Conservation (phyloP, 2,329 filamentous ascomycete genomes). For the Ophiostoma montium region DNA sequence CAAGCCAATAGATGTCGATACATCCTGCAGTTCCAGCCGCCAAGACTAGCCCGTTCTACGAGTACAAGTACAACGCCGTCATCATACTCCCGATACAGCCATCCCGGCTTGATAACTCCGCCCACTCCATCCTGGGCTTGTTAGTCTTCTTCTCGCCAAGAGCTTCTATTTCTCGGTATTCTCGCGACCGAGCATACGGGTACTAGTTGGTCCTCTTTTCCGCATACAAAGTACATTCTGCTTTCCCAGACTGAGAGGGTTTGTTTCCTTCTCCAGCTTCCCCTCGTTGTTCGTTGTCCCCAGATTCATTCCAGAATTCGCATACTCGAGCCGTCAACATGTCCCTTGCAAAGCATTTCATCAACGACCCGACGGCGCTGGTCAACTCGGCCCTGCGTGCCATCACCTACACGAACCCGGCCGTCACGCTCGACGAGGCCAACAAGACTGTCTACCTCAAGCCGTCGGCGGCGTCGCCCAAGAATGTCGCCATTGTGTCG, state of each 20-base stretch:
- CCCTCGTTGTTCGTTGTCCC: background rate
- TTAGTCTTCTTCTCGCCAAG: background rate
- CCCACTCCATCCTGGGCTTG: background rate
- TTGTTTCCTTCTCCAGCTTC: background rate
- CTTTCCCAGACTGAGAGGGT: background rate
- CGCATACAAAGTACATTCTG: background rate
- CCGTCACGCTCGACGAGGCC: constrained; percentile 58
- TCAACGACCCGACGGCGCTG: constrained; percentile 68
- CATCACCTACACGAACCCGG: constrained; percentile 72
- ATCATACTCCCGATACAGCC: constrained; percentile 4
- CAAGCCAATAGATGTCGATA: background rate
- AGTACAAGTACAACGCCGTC: background rate
- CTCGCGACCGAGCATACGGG: too few species aligned
- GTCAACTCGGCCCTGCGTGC: constrained; percentile 64
- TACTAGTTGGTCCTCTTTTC: too few species aligned
- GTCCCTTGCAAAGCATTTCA: constrained; percentile 63
- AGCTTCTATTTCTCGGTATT: background rate
- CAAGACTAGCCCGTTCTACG: background rate
- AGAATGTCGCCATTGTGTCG: constrained; percentile 66
- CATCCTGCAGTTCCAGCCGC: background rate
- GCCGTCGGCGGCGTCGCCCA: constrained; percentile 23
- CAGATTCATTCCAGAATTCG: background rate
- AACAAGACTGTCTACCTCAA: constrained; percentile 78
- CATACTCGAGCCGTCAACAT: background rate
- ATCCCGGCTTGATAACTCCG: constrained; percentile 6